These are phyloP conservation scores for Umbelopsis sp. DNA, from an alignment of 192 early-diverging fungal species.

Conservation along the genomic window DNA sequence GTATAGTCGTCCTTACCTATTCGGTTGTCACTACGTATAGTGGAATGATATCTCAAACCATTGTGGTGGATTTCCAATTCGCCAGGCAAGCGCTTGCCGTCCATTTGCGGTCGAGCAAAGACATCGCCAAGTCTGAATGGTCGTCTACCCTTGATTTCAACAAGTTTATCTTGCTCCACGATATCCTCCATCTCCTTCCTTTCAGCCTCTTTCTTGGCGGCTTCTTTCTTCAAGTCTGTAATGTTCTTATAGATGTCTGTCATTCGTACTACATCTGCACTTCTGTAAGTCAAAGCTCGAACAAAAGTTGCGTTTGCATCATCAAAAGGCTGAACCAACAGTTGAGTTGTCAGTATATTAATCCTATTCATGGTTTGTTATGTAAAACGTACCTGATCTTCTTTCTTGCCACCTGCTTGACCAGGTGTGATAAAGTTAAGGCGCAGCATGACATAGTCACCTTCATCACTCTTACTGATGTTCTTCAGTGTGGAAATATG, in stretches of 20 bases:
- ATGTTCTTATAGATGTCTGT: slow-evolving; percentile 86
- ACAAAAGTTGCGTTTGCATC: slow-evolving; percentile 89
- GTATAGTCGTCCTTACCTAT: neutral
- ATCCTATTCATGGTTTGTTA: neutral
- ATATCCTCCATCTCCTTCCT: slow-evolving; percentile 95
- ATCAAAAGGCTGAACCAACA: slow-evolving; percentile 70
- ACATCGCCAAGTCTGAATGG: slow-evolving; percentile 86
- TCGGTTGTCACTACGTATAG: slow-evolving; percentile 63
- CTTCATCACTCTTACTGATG: slow-evolving; percentile 92
- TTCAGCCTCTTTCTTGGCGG: slow-evolving; percentile 92
- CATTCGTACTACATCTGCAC: slow-evolving; percentile 80
- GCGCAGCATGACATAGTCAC: slow-evolving; percentile 85
- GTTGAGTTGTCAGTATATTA: neutral
- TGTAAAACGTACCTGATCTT: slow-evolving; percentile 56
- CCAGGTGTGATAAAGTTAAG: slow-evolving; percentile 97
- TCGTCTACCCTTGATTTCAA: slow-evolving; percentile 74
- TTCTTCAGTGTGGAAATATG: slow-evolving; percentile 97
- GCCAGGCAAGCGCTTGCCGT: slow-evolving; percentile 90
- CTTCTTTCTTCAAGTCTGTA: slow-evolving; percentile 89
- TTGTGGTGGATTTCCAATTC: slow-evolving; percentile 97
- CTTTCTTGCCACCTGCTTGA: slow-evolving; percentile 90
- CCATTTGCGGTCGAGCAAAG: slow-evolving; percentile 87
- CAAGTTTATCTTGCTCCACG: slow-evolving; percentile 90
- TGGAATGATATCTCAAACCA: slow-evolving; percentile 89
- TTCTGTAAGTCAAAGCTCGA: slow-evolving; percentile 89